Conservation (phyloP, 768 basidiomycete species). For the Wakefieldia striispora region DNA sequence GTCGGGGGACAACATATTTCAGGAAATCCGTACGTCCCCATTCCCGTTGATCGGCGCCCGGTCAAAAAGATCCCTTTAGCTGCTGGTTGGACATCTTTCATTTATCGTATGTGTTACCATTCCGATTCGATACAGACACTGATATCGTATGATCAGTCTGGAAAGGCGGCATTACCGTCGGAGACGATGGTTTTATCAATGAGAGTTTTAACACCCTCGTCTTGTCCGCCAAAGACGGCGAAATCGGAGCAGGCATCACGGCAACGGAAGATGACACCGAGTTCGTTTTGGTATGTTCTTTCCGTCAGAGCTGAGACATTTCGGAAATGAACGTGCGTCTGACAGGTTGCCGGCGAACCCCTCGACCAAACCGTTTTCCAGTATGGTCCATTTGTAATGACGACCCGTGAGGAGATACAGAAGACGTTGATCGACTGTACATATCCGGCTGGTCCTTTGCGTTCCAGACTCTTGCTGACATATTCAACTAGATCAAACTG, state of each 20-base stretch:
- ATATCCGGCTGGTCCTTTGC: constrained; percentile 15
- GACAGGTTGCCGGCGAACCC: constrained; percentile 85
- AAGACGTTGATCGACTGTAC: constrained; percentile 80
- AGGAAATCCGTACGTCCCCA: constrained; percentile 68
- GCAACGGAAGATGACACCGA: constrained; percentile 63
- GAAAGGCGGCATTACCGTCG: constrained; percentile 62
- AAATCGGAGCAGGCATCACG: constrained; percentile 69
- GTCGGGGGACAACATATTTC: constrained; percentile 64
- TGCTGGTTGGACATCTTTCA: constrained; percentile 85
- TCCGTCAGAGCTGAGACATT: background rate
- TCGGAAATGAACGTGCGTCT: constrained; percentile 4
- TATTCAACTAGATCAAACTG: constrained; percentile 55
- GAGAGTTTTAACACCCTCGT: constrained; percentile 78
- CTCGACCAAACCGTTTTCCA: constrained; percentile 87
- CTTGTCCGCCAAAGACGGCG: constrained; percentile 55
- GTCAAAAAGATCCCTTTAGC: constrained; percentile 39
- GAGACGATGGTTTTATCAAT: constrained; percentile 44
- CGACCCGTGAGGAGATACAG: constrained; percentile 73
- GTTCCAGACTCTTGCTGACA: constrained; percentile 1
- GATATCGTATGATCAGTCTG: constrained; percentile 23
- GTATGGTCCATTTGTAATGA: constrained; percentile 88
- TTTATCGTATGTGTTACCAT: constrained; percentile 60
- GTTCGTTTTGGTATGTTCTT: constrained; percentile 59
- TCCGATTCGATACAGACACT: background rate
- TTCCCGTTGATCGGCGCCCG: background rate